Base-by-base conservation (phyloP, 148 eudicot genomes). In the Persicaria maculosa region DNA sequence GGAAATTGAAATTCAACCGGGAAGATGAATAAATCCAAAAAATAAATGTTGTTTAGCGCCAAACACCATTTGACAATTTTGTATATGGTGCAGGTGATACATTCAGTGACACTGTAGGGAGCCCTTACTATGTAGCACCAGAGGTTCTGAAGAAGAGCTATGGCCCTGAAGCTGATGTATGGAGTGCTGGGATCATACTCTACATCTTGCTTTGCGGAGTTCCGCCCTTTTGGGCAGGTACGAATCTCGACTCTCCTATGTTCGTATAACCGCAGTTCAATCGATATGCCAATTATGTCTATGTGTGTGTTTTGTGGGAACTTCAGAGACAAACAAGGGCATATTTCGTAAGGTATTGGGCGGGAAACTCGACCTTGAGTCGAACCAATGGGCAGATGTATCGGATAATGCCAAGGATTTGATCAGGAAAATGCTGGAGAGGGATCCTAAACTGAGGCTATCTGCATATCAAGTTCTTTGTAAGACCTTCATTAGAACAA, bases 171-270 rank as follows among this genome's bases (percentile, higher is more conserved):
- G 72, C 20, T 9, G 95, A 90, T 80, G 95, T 90, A 43, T 90
- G 95, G 95, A 90, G 95, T 80, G 95, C 90, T 46, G 95, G 95
- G 64, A 88, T 90, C 48, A 90, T 90, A 6, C 76, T 90, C 20
- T 90, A 90, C 82, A 90, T 90, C 73, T 79, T 90, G 77, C 82
- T 90, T 25, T 47, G 86, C 55, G 94, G 94, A 6, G 86, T 83
- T 75, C 94, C 94, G 2, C 95, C 95, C 75, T 90, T 90, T 59
- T 90, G 92, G 95, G 88, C 88, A 76, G 92, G 95, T 90, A 80
- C 9, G 8, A 54, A 54, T 15, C 7, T 54, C 16, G 19, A 16
- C 7, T 54, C 58, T 54, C 1, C 0, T 54, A 5, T 19, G n/a
- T 16, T 54, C 19, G 16, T 54, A 16, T 14, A 11, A 54, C n/a